Conservation (phyloP, 177 flowering plant genomes). For the Vitis hybrid region DNA sequence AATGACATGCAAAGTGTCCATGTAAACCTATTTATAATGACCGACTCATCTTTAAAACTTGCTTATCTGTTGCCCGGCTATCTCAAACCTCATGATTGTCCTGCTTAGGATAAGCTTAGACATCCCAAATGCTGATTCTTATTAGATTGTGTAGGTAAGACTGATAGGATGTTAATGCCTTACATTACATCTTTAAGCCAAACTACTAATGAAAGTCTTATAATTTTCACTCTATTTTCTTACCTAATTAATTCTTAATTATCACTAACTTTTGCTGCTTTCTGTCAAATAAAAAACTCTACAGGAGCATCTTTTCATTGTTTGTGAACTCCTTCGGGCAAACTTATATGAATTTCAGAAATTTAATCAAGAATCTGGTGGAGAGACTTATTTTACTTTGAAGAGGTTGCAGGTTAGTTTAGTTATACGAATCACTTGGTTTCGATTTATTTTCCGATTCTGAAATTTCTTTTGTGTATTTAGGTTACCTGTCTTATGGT, state of each 20-base stretch:
- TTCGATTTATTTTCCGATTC: neutral
- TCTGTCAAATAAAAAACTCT: neutral
- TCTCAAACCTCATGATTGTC: neutral
- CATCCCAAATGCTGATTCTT: too few relatives aligned
- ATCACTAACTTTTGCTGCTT: neutral
- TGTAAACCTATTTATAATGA: too few relatives aligned
- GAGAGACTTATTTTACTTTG: constrained; percentile 69
- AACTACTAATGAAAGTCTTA: too few relatives aligned
- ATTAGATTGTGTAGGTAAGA: too few relatives aligned
- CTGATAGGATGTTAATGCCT: too few relatives aligned
- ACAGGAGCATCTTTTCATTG: constrained; percentile 96
- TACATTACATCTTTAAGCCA: too few relatives aligned
- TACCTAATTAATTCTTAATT: neutral
- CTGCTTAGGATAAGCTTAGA: neutral
- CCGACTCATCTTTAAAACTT: too few relatives aligned
- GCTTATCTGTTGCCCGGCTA: too few relatives aligned
- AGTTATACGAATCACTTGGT: neutral
- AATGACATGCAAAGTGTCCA: too few relatives aligned
- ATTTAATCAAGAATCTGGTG: constrained; percentile 79
- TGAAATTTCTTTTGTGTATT: neutral
- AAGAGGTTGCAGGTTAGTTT: constrained; percentile 77
- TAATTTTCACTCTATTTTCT: too few relatives aligned
- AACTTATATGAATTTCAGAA: constrained; percentile 93
- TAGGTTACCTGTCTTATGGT: neutral
- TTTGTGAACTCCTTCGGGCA: constrained; percentile 86